Evolutionary conservation across 176 grass and related monocot genomes (phyloP).

Genomic region (Cenchrus fungigraminus): DNA sequence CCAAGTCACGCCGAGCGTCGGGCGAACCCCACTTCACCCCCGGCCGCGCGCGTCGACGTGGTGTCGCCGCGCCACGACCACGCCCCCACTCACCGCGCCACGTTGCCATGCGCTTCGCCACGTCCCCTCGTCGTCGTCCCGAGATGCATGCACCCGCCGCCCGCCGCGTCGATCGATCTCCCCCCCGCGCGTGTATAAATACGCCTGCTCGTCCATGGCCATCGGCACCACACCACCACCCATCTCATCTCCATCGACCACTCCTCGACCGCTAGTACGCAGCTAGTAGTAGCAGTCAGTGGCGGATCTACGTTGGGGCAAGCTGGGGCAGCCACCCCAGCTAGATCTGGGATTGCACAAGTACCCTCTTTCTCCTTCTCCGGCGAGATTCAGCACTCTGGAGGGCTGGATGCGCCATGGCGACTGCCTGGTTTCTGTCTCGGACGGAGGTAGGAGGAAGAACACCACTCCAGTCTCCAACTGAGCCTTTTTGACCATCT

Average conservation of each 20-base stretch:
- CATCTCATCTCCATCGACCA: background rate
- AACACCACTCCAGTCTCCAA: no score
- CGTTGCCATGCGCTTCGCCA: background rate
- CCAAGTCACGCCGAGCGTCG: constrained; percentile 21
- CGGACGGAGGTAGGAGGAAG: no score
- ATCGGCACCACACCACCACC: background rate
- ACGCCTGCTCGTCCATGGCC: background rate
- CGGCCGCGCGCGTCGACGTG: constrained; percentile 17
- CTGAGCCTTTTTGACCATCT: no score
- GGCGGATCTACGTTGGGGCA: no score
- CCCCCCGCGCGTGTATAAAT: constrained; percentile 24
- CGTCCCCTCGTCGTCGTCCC: background rate
- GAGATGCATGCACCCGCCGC: background rate
- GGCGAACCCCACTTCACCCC: background rate
- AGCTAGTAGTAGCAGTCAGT: no score
- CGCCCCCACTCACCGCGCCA: background rate
- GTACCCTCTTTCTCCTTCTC: no score
- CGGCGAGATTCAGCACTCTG: no score
- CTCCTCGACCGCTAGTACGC: background rate
- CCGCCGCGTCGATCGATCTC: no score
- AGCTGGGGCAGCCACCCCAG: no score
- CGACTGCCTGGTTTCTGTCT: no score
- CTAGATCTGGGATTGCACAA: no score
- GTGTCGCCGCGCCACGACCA: background rate
- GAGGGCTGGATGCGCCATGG: no score